A percentile compares a stretch with the other conserved stretches of the same genome.
Evolutionary conservation across 2,329 filamentous ascomycete genomes (phyloP).

Genomic region (Curvularia sp.): DNA sequence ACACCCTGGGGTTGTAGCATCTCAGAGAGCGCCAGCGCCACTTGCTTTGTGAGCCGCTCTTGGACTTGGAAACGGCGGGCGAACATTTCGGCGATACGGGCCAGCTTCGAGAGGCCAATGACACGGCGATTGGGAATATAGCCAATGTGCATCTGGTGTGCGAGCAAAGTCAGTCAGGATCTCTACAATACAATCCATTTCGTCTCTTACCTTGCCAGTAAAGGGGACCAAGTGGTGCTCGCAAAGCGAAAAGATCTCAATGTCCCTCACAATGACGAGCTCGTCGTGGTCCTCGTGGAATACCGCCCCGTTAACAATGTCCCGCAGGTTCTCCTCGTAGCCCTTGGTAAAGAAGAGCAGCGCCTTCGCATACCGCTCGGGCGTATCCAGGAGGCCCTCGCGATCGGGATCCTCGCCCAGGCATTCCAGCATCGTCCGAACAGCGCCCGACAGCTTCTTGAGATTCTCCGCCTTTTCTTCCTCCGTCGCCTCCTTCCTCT

Average conservation of each 20-base stretch:
- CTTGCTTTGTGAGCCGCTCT: conserved; percentile 93
- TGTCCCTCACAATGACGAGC: conserved; percentile 97
- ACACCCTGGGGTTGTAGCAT: conserved; percentile 93
- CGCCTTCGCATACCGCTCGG: conserved; percentile 90
- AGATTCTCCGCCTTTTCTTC: conserved; percentile 65
- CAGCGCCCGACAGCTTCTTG: conserved; percentile 67
- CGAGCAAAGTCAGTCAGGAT: background rate
- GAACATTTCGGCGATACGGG: conserved; percentile 97
- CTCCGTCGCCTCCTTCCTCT: conserved; percentile 64
- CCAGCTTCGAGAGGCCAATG: conserved; percentile 93
- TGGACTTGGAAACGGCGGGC: conserved; percentile 92
- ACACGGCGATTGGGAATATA: conserved; percentile 94
- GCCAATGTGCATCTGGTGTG: conserved; percentile 88
- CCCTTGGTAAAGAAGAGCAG: conserved; percentile 96
- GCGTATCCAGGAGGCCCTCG: conserved; percentile 70
- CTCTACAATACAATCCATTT: conserved; percentile 16
- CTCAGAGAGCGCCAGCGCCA: conserved; percentile 91
- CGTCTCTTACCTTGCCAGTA: conserved; percentile 76
- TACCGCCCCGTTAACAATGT: conserved; percentile 91
- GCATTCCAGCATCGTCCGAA: conserved; percentile 69
- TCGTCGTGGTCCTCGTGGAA: conserved; percentile 98
- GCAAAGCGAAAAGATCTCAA: conserved; percentile 92
- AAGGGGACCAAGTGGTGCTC: conserved; percentile 98
- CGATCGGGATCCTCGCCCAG: conserved; percentile 70
- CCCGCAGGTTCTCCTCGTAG: conserved; percentile 91